Evolutionary conservation across 2,329 filamentous ascomycete species (phyloP), one percentile per base, ranked within the genome.

Genomic region (Colletotrichum cordylinicola): DNA sequence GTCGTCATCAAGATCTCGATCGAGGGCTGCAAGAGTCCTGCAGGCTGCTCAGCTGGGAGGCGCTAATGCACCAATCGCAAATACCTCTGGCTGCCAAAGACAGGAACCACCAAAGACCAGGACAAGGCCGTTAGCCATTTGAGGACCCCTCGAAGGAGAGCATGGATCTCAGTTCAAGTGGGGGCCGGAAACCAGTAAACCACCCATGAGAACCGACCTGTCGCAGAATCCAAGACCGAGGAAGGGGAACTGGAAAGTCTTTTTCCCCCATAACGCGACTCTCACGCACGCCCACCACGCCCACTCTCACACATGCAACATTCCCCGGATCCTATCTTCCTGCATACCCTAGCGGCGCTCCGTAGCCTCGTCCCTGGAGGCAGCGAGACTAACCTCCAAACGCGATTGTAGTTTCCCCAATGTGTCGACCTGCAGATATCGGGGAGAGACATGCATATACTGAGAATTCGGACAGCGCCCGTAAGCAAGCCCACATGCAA

Each of bases 321-420:
- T 75, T 75, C 73, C 73, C 73, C 73, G 73, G 73, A 75, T 73
- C 70, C 33, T 15, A 52, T 73, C 70, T 60, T 72, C 73, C 73
- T 68, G 70, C 73, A 64, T 73, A 68, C 43, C 73, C 73, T 75
- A 75, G 73, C 31, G 70, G 48, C 18, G 27, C 13, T 12, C 21
- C 73, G 12, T 39, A 62, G 72, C 55, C 61, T 67, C 55, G 31
- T 64, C 24, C 65, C 62, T 62, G 37, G 24, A 43, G 48, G 24
- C 16, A 21, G 24, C 8, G 27, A 68, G 21, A n/a, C 48, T 65
- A 27, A 33, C 21, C 43, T 73, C 64, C 56, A 16, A 43, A 58
- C 56, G 70, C 29, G 56, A 31, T 60, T 24, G n/a, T 58, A 16
- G 31, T 56, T 67, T 39, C 65, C 73, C 73, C 43, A 31, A 68